A percentile compares a stretch with the other conserved stretches of the same genome.
Conservation (phyloP, 257 asterid species). For the Solanum neorickii region DNA sequence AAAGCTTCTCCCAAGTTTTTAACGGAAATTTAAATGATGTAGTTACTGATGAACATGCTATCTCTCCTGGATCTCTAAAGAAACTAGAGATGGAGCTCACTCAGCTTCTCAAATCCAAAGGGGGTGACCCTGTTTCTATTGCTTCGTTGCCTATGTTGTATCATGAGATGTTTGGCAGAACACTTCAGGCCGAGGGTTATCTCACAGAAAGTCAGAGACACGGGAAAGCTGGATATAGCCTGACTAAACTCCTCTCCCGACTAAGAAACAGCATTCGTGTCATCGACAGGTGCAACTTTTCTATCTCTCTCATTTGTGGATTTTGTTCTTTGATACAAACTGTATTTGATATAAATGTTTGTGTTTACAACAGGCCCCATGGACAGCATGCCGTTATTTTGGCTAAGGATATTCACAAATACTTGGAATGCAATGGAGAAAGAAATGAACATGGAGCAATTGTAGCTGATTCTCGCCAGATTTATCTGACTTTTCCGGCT, state of each 20-base stretch:
- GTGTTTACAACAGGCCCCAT: conserved; percentile 50
- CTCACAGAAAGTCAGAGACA: conserved; percentile 89
- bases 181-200: conserved; percentile 80
- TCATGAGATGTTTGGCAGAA: conserved; percentile 58
- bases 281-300: conserved; percentile 50
- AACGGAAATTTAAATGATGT: conserved; percentile 27
- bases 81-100: conserved; percentile 58
- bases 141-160: conserved; percentile 81
- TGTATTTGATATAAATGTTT: neutral
- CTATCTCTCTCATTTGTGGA: neutral
- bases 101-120: conserved; percentile 55
- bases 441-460: conserved; percentile 70
- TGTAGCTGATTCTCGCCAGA: conserved; percentile 62
- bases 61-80: conserved; percentile 53
- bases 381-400: conserved; percentile 81
- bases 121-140: conserved; percentile 69
- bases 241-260: conserved; percentile 80
- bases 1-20: conserved; percentile 21
- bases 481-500: conserved; percentile 79
- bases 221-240: conserved; percentile 73
- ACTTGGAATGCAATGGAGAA: conserved; percentile 38
- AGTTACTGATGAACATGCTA: conserved; percentile 36
- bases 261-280: conserved; percentile 50
- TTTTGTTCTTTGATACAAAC: neutral
- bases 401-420: conserved; percentile 64